Evolutionary conservation across 805 yeast genomes (phyloP).

Genomic region (Barnettozyma siamensis): DNA sequence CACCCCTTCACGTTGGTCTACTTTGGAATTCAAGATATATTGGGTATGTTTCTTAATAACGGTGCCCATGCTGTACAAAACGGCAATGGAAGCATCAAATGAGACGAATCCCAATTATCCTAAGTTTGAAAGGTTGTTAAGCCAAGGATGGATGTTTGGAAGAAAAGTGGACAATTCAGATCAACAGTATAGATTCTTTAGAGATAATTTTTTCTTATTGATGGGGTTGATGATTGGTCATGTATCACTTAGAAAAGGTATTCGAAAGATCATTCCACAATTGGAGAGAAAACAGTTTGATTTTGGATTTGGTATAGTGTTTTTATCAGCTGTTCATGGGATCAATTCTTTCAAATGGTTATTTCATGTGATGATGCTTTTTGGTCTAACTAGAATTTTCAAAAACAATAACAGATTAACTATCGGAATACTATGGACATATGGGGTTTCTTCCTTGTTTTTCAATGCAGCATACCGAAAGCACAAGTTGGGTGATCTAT

Average conservation of each 20-base stretch:
- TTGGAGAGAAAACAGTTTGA: constrained; percentile 60
- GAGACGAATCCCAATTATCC: constrained; percentile 70
- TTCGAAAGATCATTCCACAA: constrained; percentile 18
- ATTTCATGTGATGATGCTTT: constrained; percentile 52
- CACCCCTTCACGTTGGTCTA: constrained; percentile 56
- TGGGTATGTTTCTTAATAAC: constrained; percentile 54
- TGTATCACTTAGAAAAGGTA: constrained; percentile 38
- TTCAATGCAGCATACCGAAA: constrained; percentile 64
- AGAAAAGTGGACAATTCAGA: constrained; percentile 92
- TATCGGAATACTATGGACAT: constrained; percentile 55
- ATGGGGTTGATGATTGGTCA: constrained; percentile 53
- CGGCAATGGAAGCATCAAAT: constrained; percentile 77
- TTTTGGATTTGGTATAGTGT: constrained; percentile 60
- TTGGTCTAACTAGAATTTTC: constrained; percentile 37
- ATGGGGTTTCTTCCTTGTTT: constrained; percentile 74
- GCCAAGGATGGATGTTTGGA: constrained; percentile 87
- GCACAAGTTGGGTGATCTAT: constrained; percentile 41
- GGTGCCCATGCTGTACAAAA: constrained; percentile 77
- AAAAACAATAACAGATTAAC: constrained; percentile 33
- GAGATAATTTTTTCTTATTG: constrained; percentile 70
- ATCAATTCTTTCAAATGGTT: constrained; percentile 58
- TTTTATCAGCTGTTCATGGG: constrained; percentile 76
- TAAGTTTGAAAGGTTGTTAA: constrained; percentile 51
- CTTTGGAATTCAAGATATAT: constrained; percentile 71
- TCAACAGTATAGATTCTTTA: constrained; percentile 78